A percentile compares a stretch with the other conserved stretches of the same genome.
Conservation (phyloP, 768 basidiomycete species). For the Cystobasidiopsis lactophilus region DNA sequence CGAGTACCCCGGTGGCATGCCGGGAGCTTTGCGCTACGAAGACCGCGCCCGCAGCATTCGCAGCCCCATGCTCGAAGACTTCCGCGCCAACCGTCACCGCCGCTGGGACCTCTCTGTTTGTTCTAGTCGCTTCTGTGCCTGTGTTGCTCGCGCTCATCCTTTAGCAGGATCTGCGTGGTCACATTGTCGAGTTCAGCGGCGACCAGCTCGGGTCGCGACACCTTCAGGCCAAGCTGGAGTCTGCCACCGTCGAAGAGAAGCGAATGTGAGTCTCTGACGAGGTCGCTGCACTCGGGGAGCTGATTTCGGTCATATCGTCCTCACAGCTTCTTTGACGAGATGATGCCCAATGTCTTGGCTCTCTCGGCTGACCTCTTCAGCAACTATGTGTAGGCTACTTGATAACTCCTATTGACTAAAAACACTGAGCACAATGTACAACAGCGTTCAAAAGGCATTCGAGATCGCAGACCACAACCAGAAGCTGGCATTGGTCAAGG, state of each 20-base stretch:
- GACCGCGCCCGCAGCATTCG: conserved; percentile 28
- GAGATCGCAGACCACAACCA: conserved; percentile 63
- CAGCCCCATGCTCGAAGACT: conserved; percentile 61
- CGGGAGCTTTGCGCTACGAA: not conserved
- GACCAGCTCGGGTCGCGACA: conserved; percentile 98
- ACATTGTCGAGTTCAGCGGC: conserved; percentile 71
- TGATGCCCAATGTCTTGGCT: conserved; percentile 53
- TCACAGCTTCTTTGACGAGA: conserved; percentile 54
- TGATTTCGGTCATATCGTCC: conserved; percentile 18
- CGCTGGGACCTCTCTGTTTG: conserved; percentile 71
- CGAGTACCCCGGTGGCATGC: not conserved
- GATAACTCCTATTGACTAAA: not conserved
- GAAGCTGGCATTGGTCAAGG: conserved; percentile 41
- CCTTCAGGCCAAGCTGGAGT: conserved; percentile 69
- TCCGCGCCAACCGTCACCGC: conserved; percentile 51
- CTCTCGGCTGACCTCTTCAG: conserved; percentile 85
- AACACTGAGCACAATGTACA: conserved; percentile 25
- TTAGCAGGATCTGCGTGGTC: conserved; percentile 56
- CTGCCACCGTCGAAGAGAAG: conserved; percentile 54
- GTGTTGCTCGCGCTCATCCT: no score
- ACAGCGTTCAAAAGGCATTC: conserved; percentile 60
- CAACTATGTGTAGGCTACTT: conserved; percentile 52
- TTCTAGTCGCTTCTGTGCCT: no score
- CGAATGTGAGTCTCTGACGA: conserved; percentile 23
- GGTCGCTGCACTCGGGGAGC: conserved; percentile 1